Evolutionary conservation across 169 alveolate species (phyloP).

Genomic region (Cryptosporidium sp.): DNA sequence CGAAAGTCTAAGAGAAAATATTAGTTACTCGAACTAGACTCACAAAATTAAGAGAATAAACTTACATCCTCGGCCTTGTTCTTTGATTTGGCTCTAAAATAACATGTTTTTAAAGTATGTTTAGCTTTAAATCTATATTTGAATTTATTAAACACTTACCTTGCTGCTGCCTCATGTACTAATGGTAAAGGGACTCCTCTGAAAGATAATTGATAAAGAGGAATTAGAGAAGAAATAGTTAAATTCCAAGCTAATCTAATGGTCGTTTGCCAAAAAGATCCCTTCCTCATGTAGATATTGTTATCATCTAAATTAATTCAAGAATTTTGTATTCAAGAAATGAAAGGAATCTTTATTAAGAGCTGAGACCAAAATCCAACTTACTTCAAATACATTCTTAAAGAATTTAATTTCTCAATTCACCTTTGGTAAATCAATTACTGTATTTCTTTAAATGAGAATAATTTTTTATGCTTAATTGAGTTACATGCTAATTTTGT

Average conservation of each 20-base stretch:
- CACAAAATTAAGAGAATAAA: neutral
- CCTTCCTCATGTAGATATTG: neutral
- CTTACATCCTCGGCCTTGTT: constrained; percentile 50
- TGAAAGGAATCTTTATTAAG: neutral
- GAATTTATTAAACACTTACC: constrained; percentile 12
- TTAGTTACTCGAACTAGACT: neutral
- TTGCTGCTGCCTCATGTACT: constrained; percentile 55
- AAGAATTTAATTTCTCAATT: neutral
- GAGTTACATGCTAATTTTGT: neutral
- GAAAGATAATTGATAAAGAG: neutral
- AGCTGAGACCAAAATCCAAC: neutral
- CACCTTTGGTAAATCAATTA: neutral
- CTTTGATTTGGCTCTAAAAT: constrained; percentile 49
- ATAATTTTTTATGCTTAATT: neutral
- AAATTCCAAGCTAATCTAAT: neutral
- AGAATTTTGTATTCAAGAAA: neutral
- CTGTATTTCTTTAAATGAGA: neutral
- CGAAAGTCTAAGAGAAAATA: constrained; percentile 55
- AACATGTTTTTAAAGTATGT: neutral
- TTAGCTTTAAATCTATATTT: neutral
- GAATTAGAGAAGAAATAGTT: neutral
- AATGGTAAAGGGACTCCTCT: constrained; percentile 50
- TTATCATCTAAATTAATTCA: neutral
- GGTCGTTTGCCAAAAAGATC: neutral
- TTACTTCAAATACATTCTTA: constrained; percentile 20